Evolutionary conservation across 352 stramenopile genomes (phyloP), one percentile per base, ranked within the genome.

Genomic region (Pilasporangium apinafurcum): DNA sequence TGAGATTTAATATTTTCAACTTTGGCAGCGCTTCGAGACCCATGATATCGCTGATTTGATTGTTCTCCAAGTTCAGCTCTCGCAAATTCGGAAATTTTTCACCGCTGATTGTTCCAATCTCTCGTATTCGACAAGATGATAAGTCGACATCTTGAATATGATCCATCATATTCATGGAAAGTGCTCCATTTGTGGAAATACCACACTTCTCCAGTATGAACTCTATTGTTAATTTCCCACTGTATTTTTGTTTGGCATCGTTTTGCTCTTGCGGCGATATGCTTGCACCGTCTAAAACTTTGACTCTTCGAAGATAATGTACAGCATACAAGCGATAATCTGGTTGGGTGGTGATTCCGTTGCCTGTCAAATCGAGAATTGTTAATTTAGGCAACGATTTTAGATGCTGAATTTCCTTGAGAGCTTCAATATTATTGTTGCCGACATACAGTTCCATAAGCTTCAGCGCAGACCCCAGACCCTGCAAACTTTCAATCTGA

Each of bases 401-500:
- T 3, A 95, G 45, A 29, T 91, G 66, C 44, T 92, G 82, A 5
- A 93, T 57, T 29, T 88, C 76, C 25, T 85, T 91, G 13, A 95
- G 24, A 8, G 68, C 67, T n/a, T 83, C 72, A 28, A 95, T 79
- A 14, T 68, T 53, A 42, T 95, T 95, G 45, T 83, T 84, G 6
- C 83, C 77, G n/a, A 93, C 59, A 52, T 95, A 95, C 0, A 95
- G 48, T 39, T 95, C 84, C 81, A 93, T 90, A 8, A 94, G 51
- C 34, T 83, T 87, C 36, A 68, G 41, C 1, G 84, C 68, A 0
- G 65, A 59, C 0, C 63, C 60, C 5, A 95, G 51, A 0, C 79
- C 80, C 8, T 65, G 56, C 7, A 95, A 55, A 32, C 73, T 85
- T 10, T 65, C 68, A 29, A 95, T 92, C 14, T 75, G 53, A 37